A percentile compares a stretch with the other conserved stretches of the same genome.
phyloP scores from a whole-genome alignment of 495 filamentous ascomycete species.

The Penicillium bialowiezense region DNA sequence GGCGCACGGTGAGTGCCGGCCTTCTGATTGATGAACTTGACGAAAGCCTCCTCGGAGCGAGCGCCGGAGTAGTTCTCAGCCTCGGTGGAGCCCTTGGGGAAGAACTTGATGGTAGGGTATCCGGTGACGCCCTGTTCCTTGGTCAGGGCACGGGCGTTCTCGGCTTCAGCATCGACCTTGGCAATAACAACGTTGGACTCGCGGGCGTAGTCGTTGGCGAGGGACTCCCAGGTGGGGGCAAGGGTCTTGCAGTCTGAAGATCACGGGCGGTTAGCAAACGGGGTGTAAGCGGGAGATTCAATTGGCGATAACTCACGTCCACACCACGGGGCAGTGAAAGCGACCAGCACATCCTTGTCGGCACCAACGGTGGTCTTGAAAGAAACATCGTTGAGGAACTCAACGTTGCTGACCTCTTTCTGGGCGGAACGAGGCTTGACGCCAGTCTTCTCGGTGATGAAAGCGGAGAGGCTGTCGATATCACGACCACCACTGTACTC shows the following conservation, averaged over 20 bases:
- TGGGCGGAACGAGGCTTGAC: slow-evolving; percentile 70
- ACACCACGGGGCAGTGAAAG: slow-evolving; percentile 97
- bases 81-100: slow-evolving; percentile 81
- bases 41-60: slow-evolving; percentile 72
- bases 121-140: slow-evolving; percentile 73
- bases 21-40: slow-evolving; percentile 84
- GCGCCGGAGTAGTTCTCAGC: slow-evolving; percentile 70
- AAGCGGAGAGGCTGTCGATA: slow-evolving; percentile 76
- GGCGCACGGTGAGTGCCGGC: slow-evolving; percentile 80
- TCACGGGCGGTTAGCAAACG: slow-evolving; percentile 21
- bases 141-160: slow-evolving; percentile 74
- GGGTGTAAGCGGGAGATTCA: neutral
- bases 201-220: slow-evolving; percentile 76
- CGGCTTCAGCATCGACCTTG: slow-evolving; percentile 91
- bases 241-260: slow-evolving; percentile 89
- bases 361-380: slow-evolving; percentile 78
- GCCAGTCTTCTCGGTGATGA: slow-evolving; percentile 87
- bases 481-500: slow-evolving; percentile 88
- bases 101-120: slow-evolving; percentile 98
- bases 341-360: slow-evolving; percentile 89
- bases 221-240: slow-evolving; percentile 84
- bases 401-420: slow-evolving; percentile 68
- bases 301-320: slow-evolving; percentile 67
- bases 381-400: slow-evolving; percentile 72
- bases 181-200: slow-evolving; percentile 80